Evolutionary conservation across 169 alveolate genomes (phyloP), one percentile per base, ranked within the genome.

Genomic region (Theileria equi): DNA sequence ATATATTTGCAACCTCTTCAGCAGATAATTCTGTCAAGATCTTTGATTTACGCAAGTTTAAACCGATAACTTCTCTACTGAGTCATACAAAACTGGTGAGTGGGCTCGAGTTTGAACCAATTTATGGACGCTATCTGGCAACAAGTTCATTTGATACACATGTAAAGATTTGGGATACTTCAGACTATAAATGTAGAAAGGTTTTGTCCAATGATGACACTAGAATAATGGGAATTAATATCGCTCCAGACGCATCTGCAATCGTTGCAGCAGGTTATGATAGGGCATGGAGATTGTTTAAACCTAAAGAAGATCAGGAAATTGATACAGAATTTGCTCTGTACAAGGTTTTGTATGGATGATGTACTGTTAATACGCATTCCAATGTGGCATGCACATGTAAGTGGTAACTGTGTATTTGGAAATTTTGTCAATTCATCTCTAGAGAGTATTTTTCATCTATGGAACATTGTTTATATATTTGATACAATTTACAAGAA

Each of bases 231-330:
- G 79, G 87, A 44, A 71, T 86, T 13, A 77, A 81, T 61, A 48
- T 86, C 5, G 72, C 92, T 13, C 84, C 89, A 8, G 88, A 86
- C 78, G 79, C 86, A 2, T 54, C 57, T 7, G 66, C 85, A 26
- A 77, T 86, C 17, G 72, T 85, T n/a, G 70, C 89, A 4, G 88
- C 92, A 19, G 79, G 89, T 32, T 86, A 77, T 62, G 92, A 86
- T 43, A 81, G 92, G 49, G 81, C 89, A 8, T 62, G 83, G 80
- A 76, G 88, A 34, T 61, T 86, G 40, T 86, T 77, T 61, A 86
- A 80, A 64, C 70, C 76, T 28, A 52, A 10, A 16, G 35, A 53
- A 40, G 69, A 50, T 8, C 32, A 57, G 10, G 45, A 73, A 54
- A 52, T 45, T 7, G 83, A 73, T 60, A 65, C 63, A 49, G 45